These are phyloP conservation scores for Micractinium sp. DNA, from an alignment of 139 green algal species.

Conservation along the genomic window DNA sequence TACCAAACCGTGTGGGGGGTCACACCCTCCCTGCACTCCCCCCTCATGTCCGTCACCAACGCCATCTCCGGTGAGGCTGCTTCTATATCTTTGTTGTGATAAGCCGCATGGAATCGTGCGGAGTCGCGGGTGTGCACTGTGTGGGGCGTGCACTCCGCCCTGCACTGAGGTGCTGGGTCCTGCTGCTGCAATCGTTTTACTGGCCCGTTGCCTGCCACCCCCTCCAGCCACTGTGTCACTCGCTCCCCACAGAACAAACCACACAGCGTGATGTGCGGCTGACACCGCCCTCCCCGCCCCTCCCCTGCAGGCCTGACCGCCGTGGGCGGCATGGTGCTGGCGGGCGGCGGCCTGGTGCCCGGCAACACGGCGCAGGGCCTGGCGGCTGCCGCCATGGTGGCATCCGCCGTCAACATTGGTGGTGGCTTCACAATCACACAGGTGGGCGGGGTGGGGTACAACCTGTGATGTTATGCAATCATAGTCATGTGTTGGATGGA, in stretches of 20 bases:
- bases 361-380: constrained; percentile 63
- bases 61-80: constrained; percentile 75
- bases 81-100: too few species aligned
- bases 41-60: constrained; percentile 95
- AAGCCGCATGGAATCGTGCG: too few species aligned
- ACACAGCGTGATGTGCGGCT: neutral
- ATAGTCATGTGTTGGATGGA: too few species aligned
- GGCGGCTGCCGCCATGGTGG: constrained; percentile 71
- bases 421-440: constrained; percentile 90
- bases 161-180: too few species aligned
- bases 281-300: neutral
- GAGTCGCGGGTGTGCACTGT: too few species aligned
- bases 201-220: too few species aligned
- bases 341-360: constrained; percentile 73
- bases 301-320: constrained; percentile 58
- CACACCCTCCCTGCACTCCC: constrained; percentile 87
- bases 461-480: too few species aligned
- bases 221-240: neutral
- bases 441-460: too few species aligned
- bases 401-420: constrained; percentile 87
- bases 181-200: too few species aligned
- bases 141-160: too few species aligned
- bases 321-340: constrained; percentile 81
- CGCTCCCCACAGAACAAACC: neutral
- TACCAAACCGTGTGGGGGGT: constrained; percentile 70